Base-by-base conservation (phyloP, 495 filamentous ascomycete genomes). In the Penicillium canariense region DNA sequence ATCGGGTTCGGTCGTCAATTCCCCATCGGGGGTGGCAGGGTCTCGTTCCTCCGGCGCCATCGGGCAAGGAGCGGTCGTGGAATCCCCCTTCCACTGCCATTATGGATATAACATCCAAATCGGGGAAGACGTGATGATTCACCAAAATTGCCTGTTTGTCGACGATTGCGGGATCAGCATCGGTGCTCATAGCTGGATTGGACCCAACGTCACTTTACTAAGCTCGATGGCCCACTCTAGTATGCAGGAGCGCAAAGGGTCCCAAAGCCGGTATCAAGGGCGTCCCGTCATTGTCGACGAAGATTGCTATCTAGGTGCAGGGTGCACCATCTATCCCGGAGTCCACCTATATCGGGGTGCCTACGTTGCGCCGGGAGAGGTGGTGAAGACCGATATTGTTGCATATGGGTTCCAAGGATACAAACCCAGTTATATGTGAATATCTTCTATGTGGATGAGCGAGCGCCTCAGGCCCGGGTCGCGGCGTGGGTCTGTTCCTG, bases 71-170 rank as follows among this genome's bases (percentile, higher is more conserved):
- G 87, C 88, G 7, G 79, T 84, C 34, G 89, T 98, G 35, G 91
- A 97, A 54, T 85, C 89, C 2, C 93, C 94, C 11, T 97, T 98
- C 67, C 86, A 78, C 31, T 97, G 94, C 69, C 91, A 96, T 62
- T 98, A 97, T 63, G 94, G 94, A 2, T 96, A 96, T 65, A 97
- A 98, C 62, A 88, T 97, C 59, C 80, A 81, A 32, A 86, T 98
- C 56, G 94, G 89, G 20, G 88, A 92, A 60, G 85, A 94, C 62
- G 90, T 94, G 6, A 81, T 86, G 56, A 91, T 98, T 54, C 89
- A 88, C 9, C 81, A 88, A 42, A 90, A 91, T 59, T 97, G 94
- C 65, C 83, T 86, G 10, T 88, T 98, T 62, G 81, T 92, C 46
- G 94, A 98, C 62, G 86, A 90, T 30, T 83, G 83, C 54, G 67